Percentiles rank a stretch among this genome's conserved stretches.
phyloP scores from a whole-genome alignment of 169 alveolate species.

The Plasmodium ovale region DNA sequence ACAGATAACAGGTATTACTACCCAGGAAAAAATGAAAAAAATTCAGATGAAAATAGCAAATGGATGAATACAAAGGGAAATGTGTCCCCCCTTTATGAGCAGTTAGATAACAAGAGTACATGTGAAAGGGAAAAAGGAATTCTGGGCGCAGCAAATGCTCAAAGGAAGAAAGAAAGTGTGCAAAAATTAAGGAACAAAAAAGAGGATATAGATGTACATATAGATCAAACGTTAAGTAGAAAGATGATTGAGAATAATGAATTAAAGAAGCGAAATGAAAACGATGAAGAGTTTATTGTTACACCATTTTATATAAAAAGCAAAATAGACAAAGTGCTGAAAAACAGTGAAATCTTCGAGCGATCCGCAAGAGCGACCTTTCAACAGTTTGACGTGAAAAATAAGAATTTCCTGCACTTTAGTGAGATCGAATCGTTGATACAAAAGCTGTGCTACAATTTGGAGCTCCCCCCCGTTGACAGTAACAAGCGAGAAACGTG shows the following conservation, averaged over 20 bases:
- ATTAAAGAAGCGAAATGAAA: slow-evolving; percentile 62
- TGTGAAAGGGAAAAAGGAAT: background rate
- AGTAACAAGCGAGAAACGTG: slow-evolving; percentile 9
- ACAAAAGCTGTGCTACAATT: slow-evolving; percentile 57
- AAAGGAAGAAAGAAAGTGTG: background rate
- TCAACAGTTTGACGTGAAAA: slow-evolving; percentile 73
- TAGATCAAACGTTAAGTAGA: slow-evolving; percentile 47
- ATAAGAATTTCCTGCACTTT: slow-evolving; percentile 69
- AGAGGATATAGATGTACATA: slow-evolving; percentile 23
- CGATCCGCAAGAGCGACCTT: slow-evolving; percentile 74
- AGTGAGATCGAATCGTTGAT: slow-evolving; percentile 72
- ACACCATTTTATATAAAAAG: slow-evolving; percentile 77
- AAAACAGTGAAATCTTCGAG: slow-evolving; percentile 71
- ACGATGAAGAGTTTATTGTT: slow-evolving; percentile 50
- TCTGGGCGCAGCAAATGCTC: background rate
- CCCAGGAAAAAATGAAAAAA: slow-evolving; percentile 11
- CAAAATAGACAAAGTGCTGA: slow-evolving; percentile 69
- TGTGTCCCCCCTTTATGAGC: background rate
- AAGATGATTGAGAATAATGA: slow-evolving; percentile 73
- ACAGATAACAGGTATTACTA: slow-evolving; percentile 12
- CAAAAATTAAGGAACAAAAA: background rate
- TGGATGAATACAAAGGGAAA: background rate
- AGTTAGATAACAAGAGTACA: background rate
- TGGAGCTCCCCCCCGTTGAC: slow-evolving; percentile 75
- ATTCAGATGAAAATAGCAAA: slow-evolving; percentile 4